Conservation (phyloP, 129 eudicot species). For the Ambrosia artemisiifolia region DNA sequence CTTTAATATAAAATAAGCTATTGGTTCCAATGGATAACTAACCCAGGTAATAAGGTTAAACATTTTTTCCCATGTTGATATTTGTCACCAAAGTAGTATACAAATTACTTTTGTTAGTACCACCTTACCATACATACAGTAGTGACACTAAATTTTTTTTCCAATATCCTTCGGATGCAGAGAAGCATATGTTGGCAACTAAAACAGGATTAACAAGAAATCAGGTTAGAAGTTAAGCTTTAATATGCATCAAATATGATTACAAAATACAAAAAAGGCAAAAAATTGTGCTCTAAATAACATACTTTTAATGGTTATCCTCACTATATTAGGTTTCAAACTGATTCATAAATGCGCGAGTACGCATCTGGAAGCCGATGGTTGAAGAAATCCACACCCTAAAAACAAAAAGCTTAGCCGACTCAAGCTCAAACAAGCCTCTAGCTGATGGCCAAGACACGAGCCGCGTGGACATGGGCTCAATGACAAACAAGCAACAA, state of each 20-base stretch:
- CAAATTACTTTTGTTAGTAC: no score
- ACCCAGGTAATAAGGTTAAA: no score
- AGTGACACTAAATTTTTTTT: no score
- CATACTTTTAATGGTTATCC: not conserved
- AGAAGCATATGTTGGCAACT: slow-evolving; percentile 84
- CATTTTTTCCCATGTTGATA: no score
- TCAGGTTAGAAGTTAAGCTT: slow-evolving; percentile 51
- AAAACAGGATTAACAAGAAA: slow-evolving; percentile 84
- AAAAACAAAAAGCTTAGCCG: slow-evolving; percentile 56
- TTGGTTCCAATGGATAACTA: no score
- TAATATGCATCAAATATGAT: not conserved
- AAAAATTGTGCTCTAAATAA: not conserved
- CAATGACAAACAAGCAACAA: no score
- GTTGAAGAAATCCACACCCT: slow-evolving; percentile 83
- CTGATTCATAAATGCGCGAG: slow-evolving; percentile 87
- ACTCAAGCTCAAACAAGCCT: slow-evolving; percentile 35
- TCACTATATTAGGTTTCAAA: slow-evolving; percentile 65
- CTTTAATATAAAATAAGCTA: no score
- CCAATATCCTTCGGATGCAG: slow-evolving; percentile 92
- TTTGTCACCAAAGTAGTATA: no score
- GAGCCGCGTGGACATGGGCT: no score
- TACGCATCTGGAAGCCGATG: slow-evolving; percentile 89
- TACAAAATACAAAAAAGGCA: no score
- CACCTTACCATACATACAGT: no score
- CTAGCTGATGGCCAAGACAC: slow-evolving; percentile 28